These are phyloP conservation scores for Solanum habrochaites DNA, from an alignment of 257 asterid genomes.

Conservation along the genomic window DNA sequence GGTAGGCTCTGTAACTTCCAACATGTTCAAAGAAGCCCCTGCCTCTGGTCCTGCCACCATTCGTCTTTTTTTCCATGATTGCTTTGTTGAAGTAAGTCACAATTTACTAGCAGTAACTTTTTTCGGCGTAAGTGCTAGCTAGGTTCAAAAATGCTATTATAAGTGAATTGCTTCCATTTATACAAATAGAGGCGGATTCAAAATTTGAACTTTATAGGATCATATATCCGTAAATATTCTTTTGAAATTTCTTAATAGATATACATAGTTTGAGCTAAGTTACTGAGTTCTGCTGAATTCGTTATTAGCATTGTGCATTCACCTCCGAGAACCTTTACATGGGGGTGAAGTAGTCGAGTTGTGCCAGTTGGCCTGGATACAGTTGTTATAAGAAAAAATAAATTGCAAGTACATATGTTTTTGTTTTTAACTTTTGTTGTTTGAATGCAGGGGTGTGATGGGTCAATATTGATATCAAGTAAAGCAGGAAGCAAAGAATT, in stretches of 20 bases:
- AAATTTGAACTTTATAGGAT: neutral
- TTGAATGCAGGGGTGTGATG: conserved; percentile 74
- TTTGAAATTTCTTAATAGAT: neutral
- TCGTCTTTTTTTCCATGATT: conserved; percentile 96
- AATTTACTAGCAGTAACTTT: neutral
- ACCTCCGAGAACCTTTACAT: neutral
- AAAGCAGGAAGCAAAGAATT: conserved; percentile 48
- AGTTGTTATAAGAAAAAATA: neutral
- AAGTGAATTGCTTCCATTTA: neutral
- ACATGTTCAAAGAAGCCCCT: conserved; percentile 59
- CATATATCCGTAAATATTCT: neutral
- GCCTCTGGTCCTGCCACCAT: conserved; percentile 86
- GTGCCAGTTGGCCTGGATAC: neutral
- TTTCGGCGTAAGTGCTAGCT: neutral
- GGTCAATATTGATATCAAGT: conserved; percentile 52
- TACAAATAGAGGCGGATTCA: neutral
- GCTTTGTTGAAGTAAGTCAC: conserved; percentile 55
- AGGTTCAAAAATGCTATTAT: neutral
- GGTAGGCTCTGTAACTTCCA: conserved; percentile 58
- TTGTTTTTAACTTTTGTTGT: neutral
- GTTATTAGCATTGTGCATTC: neutral
- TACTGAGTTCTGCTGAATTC: neutral
- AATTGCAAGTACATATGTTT: too few relatives aligned
- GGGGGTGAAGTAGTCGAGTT: neutral
- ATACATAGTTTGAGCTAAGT: neutral